phyloP scores from a whole-genome alignment of 108 stramenopile genomes.

The Cyclotella sp. region DNA sequence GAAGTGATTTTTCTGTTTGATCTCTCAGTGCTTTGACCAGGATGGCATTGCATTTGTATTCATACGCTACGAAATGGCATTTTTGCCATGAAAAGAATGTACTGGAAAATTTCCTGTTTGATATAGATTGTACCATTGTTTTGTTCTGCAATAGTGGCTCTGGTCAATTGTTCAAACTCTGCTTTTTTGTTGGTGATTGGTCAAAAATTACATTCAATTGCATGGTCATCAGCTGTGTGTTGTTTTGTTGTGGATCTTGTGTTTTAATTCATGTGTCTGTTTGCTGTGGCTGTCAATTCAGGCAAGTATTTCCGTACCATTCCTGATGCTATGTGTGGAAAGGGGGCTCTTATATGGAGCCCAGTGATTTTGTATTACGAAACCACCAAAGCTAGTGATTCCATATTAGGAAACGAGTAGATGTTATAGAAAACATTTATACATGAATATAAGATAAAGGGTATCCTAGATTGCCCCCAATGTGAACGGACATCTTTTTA shows the following conservation, averaged over 20 bases:
- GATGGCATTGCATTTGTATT: not conserved
- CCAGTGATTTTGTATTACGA: too few relatives aligned
- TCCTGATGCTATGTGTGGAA: not conserved
- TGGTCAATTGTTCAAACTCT: not conserved
- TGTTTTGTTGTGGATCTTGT: not conserved
- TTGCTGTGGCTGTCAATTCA: conserved; percentile 2
- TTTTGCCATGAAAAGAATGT: not conserved
- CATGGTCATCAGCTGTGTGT: not conserved
- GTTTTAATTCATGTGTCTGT: conserved; percentile 12
- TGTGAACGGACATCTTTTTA: too few relatives aligned
- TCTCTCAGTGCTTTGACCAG: not conserved
- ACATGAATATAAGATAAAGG: too few relatives aligned
- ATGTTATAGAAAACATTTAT: too few relatives aligned
- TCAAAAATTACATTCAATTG: not conserved
- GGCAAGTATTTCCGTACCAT: not conserved
- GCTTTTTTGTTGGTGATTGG: not conserved
- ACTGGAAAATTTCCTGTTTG: not conserved
- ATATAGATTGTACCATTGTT: not conserved
- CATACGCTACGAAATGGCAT: conserved; percentile 2
- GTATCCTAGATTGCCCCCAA: too few relatives aligned
- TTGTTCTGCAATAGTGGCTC: not conserved
- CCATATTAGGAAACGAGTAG: too few relatives aligned
- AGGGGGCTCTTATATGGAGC: too few relatives aligned
- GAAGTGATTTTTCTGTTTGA: too few relatives aligned
- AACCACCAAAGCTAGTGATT: too few relatives aligned